Percentiles rank a stretch among this genome's conserved stretches.
Conservation (phyloP, 2,329 filamentous ascomycete genomes). For the Cladobotryum protrusum region DNA sequence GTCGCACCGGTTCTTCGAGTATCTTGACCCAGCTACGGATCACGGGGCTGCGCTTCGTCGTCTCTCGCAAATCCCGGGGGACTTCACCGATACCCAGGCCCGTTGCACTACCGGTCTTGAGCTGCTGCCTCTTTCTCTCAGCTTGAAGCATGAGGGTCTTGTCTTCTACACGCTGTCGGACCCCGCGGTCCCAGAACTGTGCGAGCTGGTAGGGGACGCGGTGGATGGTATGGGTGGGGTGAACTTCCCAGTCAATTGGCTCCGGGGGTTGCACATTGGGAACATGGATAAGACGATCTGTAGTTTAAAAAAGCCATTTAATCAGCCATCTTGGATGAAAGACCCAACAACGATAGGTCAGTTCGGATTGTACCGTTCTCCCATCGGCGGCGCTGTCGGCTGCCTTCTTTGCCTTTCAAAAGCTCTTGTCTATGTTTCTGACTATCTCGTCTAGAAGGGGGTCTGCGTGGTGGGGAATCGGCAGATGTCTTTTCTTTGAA, state of each 20-base stretch:
- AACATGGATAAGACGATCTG: slow-evolving; percentile 80
- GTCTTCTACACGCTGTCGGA: slow-evolving; percentile 45
- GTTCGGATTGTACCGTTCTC: slow-evolving; percentile 67
- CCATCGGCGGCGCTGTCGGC: slow-evolving; percentile 78
- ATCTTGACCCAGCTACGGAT: slow-evolving; percentile 75
- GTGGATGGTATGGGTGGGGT: slow-evolving; percentile 72
- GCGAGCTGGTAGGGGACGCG: slow-evolving; percentile 85
- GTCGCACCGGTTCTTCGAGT: slow-evolving; percentile 76
- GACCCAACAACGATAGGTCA: neutral
- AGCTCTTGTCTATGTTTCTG: slow-evolving; percentile 62
- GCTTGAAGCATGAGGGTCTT: slow-evolving; percentile 35
- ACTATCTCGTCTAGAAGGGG: slow-evolving; percentile 47
- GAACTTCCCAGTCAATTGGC: slow-evolving; percentile 75
- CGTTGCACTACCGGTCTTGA: slow-evolving; percentile 34
- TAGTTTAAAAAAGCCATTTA: neutral
- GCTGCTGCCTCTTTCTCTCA: slow-evolving; percentile 42
- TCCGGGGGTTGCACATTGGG: slow-evolving; percentile 79
- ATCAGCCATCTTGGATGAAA: slow-evolving; percentile 12
- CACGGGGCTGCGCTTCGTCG: slow-evolving; percentile 72
- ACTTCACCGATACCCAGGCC: slow-evolving; percentile 51
- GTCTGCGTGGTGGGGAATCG: slow-evolving; percentile 36
- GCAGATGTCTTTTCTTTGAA: slow-evolving; percentile 17
- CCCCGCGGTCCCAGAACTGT: slow-evolving; percentile 66
- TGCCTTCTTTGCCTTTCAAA: slow-evolving; percentile 86
- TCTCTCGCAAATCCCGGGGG: slow-evolving; percentile 72